Base-by-base conservation (phyloP, 768 basidiomycete species). In the Vararia minispora region DNA sequence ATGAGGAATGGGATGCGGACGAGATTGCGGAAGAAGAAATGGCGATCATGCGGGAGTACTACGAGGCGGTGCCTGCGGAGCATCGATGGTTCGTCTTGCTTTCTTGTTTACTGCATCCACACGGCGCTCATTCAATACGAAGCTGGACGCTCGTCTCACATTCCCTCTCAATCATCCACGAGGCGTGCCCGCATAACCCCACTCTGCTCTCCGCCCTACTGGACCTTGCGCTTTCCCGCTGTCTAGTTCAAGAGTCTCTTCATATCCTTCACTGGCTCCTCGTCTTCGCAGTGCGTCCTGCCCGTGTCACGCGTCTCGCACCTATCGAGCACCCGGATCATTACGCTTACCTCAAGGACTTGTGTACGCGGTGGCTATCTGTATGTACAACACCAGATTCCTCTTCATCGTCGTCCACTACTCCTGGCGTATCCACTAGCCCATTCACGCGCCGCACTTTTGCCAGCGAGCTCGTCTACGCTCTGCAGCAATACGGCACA, bases 131-230 rank as follows among this genome's bases (percentile, higher is more conserved):
- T 34, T 17, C 37, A 17, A 24, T 24, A 6, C 14, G 9, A 28
- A 78, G 75, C 33, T 67, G 59, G 49, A 59, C 69, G 14, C 46
- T 78, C 14, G 49, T 71, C 4, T 64, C 74, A 0, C 74, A 79
- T 49, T 69, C 74, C 7, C 52, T 77, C 6, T 61, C 59, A 17
- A 51, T 75, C 21, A 59, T 74, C 11, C 51, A 77, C 28, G 55
- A 56, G 17, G 54, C 56, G 3, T 74, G 68, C 41, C 58, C 65
- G 4, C 63, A 58, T 33, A 61, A 73, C 43, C 65, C 67, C 22
- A 69, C 71, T 5, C 61, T 79, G 10, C 50, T 74, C 21, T 61
- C 55, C 12, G 40, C 60, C 24, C 61, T 79, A 1, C 61, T 79
- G 1, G 68, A 74, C n/a, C 52, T 71, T n/a, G 62, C 66, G 26